A percentile compares a stretch with the other conserved stretches of the same genome.
phyloP scores from a whole-genome alignment of 2,329 filamentous ascomycete species.

The Fusarium poae region DNA sequence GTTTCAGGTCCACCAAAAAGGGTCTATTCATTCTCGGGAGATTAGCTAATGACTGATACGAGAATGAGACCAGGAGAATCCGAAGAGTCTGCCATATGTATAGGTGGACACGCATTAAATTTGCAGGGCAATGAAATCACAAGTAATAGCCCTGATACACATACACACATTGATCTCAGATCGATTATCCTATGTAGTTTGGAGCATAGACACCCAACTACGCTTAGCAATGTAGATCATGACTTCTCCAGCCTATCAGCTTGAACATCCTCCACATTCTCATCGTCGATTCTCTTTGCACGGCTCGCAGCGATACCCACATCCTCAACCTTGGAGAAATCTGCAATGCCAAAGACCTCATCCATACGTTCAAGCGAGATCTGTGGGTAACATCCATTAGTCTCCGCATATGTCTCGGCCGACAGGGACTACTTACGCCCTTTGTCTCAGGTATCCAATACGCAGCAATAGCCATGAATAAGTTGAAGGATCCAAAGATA shows the following conservation, averaged over 20 bases:
- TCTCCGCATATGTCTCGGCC: rapidly evolving
- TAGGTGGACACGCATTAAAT: neutral
- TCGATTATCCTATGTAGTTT: neutral
- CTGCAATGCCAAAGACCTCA: slow-evolving; percentile 33
- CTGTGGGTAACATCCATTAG: slow-evolving; percentile 1
- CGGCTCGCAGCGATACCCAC: slow-evolving; percentile 22
- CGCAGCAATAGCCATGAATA: slow-evolving; percentile 66
- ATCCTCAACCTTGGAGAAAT: slow-evolving; percentile 37
- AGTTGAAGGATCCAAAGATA: slow-evolving; percentile 70
- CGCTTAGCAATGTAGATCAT: neutral
- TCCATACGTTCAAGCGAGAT: slow-evolving; percentile 42
- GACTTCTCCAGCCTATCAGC: neutral
- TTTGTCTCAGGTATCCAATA: slow-evolving; percentile 68
- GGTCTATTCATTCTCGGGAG: neutral
- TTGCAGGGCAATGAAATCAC: neutral
- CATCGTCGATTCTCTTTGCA: slow-evolving; percentile 29
- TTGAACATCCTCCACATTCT: slow-evolving; percentile 22
- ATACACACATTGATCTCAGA: neutral
- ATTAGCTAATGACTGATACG: neutral
- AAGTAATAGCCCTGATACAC: neutral
- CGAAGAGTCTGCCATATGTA: too few relatives aligned
- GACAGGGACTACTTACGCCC: slow-evolving; percentile 54
- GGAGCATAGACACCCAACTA: neutral
- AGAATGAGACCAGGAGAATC: neutral
- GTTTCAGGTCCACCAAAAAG: neutral